Conservation (phyloP, 345 rosid species). For the Populus nigra region DNA sequence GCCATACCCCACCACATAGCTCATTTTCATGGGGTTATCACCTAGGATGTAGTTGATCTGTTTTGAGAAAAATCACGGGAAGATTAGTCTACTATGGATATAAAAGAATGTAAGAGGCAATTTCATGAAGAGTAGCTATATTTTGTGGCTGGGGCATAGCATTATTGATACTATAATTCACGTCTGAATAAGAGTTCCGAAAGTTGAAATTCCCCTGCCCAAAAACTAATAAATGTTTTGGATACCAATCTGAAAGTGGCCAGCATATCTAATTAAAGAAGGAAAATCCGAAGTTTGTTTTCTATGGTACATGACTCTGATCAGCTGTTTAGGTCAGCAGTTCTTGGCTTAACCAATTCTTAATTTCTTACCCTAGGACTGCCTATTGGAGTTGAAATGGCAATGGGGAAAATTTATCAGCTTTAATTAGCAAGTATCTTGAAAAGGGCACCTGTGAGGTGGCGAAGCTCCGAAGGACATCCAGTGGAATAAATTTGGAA, state of each 20-base stretch:
- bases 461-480: slow-evolving; percentile 49
- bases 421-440: not conserved
- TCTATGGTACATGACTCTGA: not conserved
- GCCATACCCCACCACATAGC: slow-evolving; percentile 79
- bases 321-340: not conserved
- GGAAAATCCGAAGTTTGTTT: not conserved
- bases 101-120: not conserved
- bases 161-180: not conserved
- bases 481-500: slow-evolving; percentile 34
- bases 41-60: slow-evolving; percentile 83
- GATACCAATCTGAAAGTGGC: not conserved
- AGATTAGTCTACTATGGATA: not conserved
- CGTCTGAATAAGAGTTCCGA: not conserved
- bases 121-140: not conserved
- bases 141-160: not conserved
- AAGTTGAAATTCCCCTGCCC: not conserved
- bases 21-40: slow-evolving; percentile 75
- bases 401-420: not conserved
- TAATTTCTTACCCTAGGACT: not conserved
- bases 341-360: not conserved
- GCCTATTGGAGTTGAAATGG: not conserved
- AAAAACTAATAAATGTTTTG: not conserved
- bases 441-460: slow-evolving; percentile 57
- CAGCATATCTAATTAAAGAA: not conserved
- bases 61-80: not conserved